A percentile compares a stretch with the other conserved stretches of the same genome.
phyloP scores from a whole-genome alignment of 495 filamentous ascomycete genomes.

The Hypoxylon intermedium region DNA sequence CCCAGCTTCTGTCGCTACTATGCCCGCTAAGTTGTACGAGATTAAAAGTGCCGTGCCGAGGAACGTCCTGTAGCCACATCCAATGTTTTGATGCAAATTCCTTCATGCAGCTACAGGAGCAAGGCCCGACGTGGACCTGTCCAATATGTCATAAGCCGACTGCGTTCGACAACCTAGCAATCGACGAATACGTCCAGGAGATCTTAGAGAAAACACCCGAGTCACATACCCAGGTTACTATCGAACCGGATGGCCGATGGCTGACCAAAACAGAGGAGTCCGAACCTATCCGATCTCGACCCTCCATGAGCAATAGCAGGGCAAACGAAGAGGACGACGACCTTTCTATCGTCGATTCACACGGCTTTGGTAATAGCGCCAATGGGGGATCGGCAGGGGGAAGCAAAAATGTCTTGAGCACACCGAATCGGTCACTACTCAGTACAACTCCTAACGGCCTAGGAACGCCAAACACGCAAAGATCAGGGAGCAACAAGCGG shows the following conservation, averaged over 20 bases:
- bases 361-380: constrained; percentile 22
- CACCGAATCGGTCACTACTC: constrained; percentile 27
- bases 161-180: constrained; percentile 78
- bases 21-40: constrained; percentile 88
- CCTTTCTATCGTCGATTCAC: constrained; percentile 58
- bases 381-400: constrained; percentile 7
- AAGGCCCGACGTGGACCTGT: constrained; percentile 93
- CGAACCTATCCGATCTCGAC: constrained; percentile 39
- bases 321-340: constrained; percentile 72
- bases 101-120: constrained; percentile 91
- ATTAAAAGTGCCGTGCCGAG: constrained; percentile 81
- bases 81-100: constrained; percentile 96
- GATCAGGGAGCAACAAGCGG: constrained; percentile 64
- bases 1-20: constrained; percentile 86
- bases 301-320: constrained; percentile 43
- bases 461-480: constrained; percentile 48
- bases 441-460: constrained; percentile 42
- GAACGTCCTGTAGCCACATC: constrained; percentile 81
- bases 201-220: constrained; percentile 76
- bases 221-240: constrained; percentile 80
- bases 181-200: constrained; percentile 92
- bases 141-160: constrained; percentile 88
- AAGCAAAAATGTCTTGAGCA: constrained; percentile 6
- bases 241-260: constrained; percentile 89
- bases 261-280: constrained; percentile 42